Conservation (phyloP, 73 alveolate genomes). For the Paramecium sexaurelia region DNA sequence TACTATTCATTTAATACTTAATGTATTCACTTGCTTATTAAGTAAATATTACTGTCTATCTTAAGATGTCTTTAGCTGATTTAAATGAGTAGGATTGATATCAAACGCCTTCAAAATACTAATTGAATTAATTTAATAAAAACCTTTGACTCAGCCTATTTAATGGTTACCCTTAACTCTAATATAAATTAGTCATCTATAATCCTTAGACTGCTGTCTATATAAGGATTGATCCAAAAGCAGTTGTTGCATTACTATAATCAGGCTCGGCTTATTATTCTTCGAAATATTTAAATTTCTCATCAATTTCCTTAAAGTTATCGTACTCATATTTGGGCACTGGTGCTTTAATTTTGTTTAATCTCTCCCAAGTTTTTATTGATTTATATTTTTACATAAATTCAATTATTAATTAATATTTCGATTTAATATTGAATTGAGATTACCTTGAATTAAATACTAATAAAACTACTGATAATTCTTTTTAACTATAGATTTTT, state of each 20-base stretch:
- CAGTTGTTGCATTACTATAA: background rate
- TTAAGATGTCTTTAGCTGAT: slow-evolving; percentile 3
- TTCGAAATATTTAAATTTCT: background rate
- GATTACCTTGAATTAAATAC: background rate
- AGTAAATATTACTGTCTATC: slow-evolving; percentile 27
- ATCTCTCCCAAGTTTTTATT: slow-evolving; percentile 38
- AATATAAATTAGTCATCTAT: background rate
- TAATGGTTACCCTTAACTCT: background rate
- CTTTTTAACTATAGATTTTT: background rate
- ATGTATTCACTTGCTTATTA: slow-evolving; percentile 49
- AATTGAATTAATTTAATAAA: background rate
- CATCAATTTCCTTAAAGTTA: slow-evolving; percentile 21
- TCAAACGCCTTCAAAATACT: slow-evolving; percentile 65
- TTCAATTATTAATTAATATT: background rate
- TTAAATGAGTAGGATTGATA: slow-evolving; percentile 29
- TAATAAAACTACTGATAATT: background rate
- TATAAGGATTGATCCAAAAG: slow-evolving; percentile 1
- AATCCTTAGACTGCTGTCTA: slow-evolving; percentile 44
- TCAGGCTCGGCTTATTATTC: background rate
- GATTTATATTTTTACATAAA: slow-evolving; percentile 33
- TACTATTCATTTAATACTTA: slow-evolving; percentile 37
- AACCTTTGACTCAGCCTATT: background rate
- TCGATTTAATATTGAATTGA: background rate
- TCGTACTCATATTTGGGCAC: background rate
- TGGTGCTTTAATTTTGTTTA: background rate